phyloP scores from a whole-genome alignment of 331 rosid species.

The Quercus tomentella region DNA sequence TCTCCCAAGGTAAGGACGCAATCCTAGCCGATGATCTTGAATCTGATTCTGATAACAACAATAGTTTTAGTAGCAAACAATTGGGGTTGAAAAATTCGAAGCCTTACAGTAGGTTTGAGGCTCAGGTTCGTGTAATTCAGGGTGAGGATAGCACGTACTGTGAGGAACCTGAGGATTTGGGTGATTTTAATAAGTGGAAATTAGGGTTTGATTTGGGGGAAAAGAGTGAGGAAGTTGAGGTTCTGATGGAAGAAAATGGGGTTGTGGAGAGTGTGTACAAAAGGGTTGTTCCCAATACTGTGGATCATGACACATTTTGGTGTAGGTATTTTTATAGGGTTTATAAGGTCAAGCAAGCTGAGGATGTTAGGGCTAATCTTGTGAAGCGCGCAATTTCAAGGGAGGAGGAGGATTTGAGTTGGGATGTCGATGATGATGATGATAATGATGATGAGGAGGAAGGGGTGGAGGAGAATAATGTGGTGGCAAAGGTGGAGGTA shows the following conservation, averaged over 20 bases:
- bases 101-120: constrained; percentile 69
- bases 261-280: constrained; percentile 47
- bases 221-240: constrained; percentile 58
- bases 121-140: constrained; percentile 68
- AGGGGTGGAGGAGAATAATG: constrained; percentile 23
- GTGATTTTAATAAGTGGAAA: constrained; percentile 60
- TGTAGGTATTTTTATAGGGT: constrained; percentile 74
- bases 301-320: constrained; percentile 75
- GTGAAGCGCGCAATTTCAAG: constrained; percentile 63
- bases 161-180: constrained; percentile 73
- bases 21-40: constrained; percentile 57
- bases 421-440: constrained; percentile 90
- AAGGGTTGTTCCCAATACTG: constrained; percentile 49
- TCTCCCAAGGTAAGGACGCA: constrained; percentile 71
- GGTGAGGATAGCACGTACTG: constrained; percentile 61
- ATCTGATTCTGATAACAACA: constrained; percentile 49
- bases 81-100: constrained; percentile 39
- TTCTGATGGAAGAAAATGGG: constrained; percentile 51
- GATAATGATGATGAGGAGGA: constrained; percentile 44
- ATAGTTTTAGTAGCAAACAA: constrained; percentile 16
- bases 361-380: constrained; percentile 66
- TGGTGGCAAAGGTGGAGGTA: constrained; percentile 11
- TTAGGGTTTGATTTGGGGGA: constrained; percentile 51
- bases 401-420: constrained; percentile 91
- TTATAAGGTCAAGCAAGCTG: constrained; percentile 66